phyloP scores from a whole-genome alignment of 2,329 filamentous ascomycete species.

The Arthrobotrys sphaeroides region DNA sequence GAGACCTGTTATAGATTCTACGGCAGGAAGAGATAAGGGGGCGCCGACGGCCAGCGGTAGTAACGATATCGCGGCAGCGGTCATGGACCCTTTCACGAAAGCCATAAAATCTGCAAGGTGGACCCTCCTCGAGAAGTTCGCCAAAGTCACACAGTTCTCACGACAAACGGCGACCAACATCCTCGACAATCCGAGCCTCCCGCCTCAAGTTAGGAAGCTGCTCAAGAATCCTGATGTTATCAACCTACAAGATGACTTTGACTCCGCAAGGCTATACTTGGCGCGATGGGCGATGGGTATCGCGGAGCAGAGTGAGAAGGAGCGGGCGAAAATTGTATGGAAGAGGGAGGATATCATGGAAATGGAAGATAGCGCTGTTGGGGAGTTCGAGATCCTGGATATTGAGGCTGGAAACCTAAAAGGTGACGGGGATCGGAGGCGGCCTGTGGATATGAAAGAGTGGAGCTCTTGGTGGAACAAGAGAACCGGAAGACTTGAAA shows the following conservation, averaged over 20 bases:
- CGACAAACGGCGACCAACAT: slow-evolving; percentile 89
- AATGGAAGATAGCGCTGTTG: slow-evolving; percentile 92
- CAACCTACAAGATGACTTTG: slow-evolving; percentile 94
- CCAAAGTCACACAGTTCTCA: slow-evolving; percentile 96
- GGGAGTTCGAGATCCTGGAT: slow-evolving; percentile 93
- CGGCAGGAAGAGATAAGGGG: slow-evolving; percentile 50
- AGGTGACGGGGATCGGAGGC: slow-evolving; percentile 73
- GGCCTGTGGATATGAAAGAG: slow-evolving; percentile 82
- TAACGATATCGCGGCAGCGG: slow-evolving; percentile 69
- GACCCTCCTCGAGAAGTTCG: slow-evolving; percentile 96
- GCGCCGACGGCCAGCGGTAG: slow-evolving; percentile 58
- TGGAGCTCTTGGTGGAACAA: slow-evolving; percentile 92
- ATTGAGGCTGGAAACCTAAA: slow-evolving; percentile 74
- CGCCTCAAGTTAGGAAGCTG: slow-evolving; percentile 84
- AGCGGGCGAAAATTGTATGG: slow-evolving; percentile 87
- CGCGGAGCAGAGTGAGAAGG: slow-evolving; percentile 92
- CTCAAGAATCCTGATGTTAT: slow-evolving; percentile 93
- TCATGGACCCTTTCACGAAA: slow-evolving; percentile 93
- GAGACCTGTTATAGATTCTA: slow-evolving; percentile 65
- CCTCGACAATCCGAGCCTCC: slow-evolving; percentile 87
- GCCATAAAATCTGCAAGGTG: slow-evolving; percentile 93
- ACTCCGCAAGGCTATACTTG: slow-evolving; percentile 91
- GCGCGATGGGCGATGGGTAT: slow-evolving; percentile 99
- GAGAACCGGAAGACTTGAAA: slow-evolving; percentile 74
- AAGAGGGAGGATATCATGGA: slow-evolving; percentile 91